phyloP scores from a whole-genome alignment of 371 early-diverging fungal species.

The Dichotomocladium elegans region DNA sequence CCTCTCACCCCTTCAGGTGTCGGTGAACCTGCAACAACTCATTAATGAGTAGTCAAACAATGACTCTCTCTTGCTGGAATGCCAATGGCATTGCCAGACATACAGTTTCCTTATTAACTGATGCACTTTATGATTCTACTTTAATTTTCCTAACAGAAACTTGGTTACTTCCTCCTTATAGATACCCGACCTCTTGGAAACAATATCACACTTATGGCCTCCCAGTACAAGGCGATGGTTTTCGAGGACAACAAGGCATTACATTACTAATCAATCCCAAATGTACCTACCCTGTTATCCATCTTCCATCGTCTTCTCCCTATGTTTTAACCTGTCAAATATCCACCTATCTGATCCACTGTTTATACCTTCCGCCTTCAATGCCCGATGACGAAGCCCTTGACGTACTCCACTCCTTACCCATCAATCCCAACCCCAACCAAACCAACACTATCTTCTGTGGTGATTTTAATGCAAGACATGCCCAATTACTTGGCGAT shows the following conservation, averaged over 20 bases:
- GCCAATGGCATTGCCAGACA: neutral
- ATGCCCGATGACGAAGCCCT: neutral
- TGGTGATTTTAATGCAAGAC: too few species aligned
- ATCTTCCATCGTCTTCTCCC: neutral
- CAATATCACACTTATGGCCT: too few species aligned
- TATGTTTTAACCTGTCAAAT: neutral
- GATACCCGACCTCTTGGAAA: neutral
- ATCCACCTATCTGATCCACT: neutral
- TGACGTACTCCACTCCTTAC: neutral
- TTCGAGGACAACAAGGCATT: neutral
- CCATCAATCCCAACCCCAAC: neutral
- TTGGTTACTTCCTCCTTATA: neutral
- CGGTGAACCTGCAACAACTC: too few species aligned
- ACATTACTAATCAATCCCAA: neutral
- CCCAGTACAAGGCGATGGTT: neutral
- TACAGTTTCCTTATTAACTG: neutral
- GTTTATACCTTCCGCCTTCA: neutral
- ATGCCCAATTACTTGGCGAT: neutral
- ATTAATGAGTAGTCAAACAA: neutral
- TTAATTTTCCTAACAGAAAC: constrained; percentile 1
- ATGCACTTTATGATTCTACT: neutral
- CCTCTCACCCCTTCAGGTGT: too few species aligned
- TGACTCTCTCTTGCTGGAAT: neutral
- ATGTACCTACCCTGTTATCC: neutral
- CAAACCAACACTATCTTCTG: neutral